Evolutionary conservation across 129 eudicot genomes (phyloP).

Genomic region (Helichrysum umbraculigerum): DNA sequence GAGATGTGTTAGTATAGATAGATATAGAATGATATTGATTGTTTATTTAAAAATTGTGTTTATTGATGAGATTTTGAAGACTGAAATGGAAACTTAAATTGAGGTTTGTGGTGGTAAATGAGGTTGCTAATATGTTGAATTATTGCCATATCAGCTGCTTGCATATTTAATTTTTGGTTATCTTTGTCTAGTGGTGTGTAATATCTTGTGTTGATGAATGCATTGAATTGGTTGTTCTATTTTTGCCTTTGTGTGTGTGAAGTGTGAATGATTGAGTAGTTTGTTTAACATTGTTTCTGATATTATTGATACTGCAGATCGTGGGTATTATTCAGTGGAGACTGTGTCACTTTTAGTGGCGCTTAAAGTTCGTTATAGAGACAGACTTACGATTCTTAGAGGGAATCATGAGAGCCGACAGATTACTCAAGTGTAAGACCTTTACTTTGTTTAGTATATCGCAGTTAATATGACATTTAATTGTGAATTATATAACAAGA

Average conservation of each 20-base stretch:
- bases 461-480: not conserved
- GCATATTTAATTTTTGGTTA: not conserved
- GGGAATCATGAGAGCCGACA: conserved; percentile 98
- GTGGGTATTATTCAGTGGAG: conserved; percentile 98
- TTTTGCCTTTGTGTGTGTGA: not conserved
- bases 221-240: not conserved
- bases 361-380: conserved; percentile 91
- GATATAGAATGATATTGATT: conserved; percentile 5
- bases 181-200: not conserved
- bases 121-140: not conserved
- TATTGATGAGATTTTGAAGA: conserved; percentile 11
- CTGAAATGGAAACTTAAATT: not conserved
- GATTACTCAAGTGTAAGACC: conserved; percentile 95
- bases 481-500: not conserved
- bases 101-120: conserved; percentile 12
- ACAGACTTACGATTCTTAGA: conserved; percentile 92
- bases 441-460: conserved; percentile 15
- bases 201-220: not conserved
- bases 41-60: not conserved
- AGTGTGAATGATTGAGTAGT: conserved; percentile 14
- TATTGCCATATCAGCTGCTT: conserved; percentile 15
- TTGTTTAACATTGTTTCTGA: conserved; percentile 15
- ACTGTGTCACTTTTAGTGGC: conserved; percentile 89
- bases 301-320: conserved; percentile 56
- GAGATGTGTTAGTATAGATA: not conserved